Percentiles rank a stretch among this genome's conserved stretches.
These are phyloP conservation scores for Micractinium conductrix DNA, from an alignment of 139 green algal species.

Conservation along the genomic window DNA sequence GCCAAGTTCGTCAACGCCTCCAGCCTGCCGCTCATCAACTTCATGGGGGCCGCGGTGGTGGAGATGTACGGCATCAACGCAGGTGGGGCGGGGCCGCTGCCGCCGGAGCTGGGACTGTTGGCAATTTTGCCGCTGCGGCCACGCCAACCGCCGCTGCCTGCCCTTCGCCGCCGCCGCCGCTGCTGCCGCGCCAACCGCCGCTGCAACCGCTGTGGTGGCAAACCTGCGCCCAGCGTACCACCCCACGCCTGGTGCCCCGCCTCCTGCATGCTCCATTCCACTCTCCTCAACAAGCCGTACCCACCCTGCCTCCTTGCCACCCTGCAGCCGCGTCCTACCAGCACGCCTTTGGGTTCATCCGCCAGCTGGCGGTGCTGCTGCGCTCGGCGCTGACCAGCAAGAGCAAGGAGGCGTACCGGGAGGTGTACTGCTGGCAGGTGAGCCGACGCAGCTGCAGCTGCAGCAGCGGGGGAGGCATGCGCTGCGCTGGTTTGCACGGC, in stretches of 20 bases:
- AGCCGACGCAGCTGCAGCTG: neutral
- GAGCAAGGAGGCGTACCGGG: constrained; percentile 84
- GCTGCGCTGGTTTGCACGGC: too few relatives aligned
- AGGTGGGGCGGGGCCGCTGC: neutral
- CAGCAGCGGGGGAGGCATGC: neutral
- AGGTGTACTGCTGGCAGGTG: constrained; percentile 91
- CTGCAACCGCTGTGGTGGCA: too few relatives aligned
- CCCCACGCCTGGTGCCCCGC: too few relatives aligned
- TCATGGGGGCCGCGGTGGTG: constrained; percentile 88
- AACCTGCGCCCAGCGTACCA: neutral
- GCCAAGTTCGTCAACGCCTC: constrained; percentile 90
- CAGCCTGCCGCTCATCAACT: constrained; percentile 77
- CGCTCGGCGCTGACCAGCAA: constrained; percentile 84
- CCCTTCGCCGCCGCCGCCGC: neutral
- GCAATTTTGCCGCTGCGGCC: too few relatives aligned
- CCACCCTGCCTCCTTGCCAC: neutral
- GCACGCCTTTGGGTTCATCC: constrained; percentile 84
- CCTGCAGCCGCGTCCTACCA: constrained; percentile 64
- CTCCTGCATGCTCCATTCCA: too few relatives aligned
- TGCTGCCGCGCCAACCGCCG: too few relatives aligned
- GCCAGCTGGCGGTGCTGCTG: constrained; percentile 87
- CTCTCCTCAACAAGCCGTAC: too few relatives aligned
- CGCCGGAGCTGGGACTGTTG: too few relatives aligned
- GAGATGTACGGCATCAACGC: constrained; percentile 86
- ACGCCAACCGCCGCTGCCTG: neutral